Conservation (phyloP, 2,329 filamentous ascomycete genomes). For the Penicillium psychrosexuale region DNA sequence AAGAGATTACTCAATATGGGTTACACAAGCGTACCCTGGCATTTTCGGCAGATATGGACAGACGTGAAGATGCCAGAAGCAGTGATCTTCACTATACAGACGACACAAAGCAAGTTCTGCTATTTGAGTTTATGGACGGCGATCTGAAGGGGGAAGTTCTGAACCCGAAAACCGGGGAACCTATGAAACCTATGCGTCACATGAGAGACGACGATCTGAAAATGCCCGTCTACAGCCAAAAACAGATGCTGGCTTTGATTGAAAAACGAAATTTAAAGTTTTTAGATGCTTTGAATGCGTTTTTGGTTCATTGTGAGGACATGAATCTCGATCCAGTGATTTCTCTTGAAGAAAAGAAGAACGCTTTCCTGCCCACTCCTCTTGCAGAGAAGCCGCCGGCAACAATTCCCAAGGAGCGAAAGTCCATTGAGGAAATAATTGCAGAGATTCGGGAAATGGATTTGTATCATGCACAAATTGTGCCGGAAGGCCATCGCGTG, state of each 20-base stretch:
- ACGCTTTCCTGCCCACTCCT: conserved; percentile 61
- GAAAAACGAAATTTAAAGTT: conserved; percentile 88
- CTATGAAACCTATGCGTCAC: conserved; percentile 64
- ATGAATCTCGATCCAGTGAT: conserved; percentile 63
- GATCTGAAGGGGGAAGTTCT: conserved; percentile 79
- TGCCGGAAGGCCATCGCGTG: conserved; percentile 86
- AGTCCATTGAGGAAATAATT: conserved; percentile 78
- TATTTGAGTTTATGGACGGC: conserved; percentile 90
- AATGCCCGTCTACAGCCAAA: conserved; percentile 90
- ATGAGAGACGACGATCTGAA: conserved; percentile 76
- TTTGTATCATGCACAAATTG: conserved; percentile 91
- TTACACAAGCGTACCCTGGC: conserved; percentile 47
- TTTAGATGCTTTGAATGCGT: conserved; percentile 68
- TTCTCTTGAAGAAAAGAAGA: conserved; percentile 58
- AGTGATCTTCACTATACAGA: conserved; percentile 35
- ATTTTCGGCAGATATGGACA: conserved; percentile 16
- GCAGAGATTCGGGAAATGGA: conserved; percentile 74
- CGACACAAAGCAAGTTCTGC: conserved; percentile 63
- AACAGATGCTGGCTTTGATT: conserved; percentile 84
- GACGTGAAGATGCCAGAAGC: conserved; percentile 29
- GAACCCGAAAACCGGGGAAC: conserved; percentile 69
- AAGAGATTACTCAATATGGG: conserved; percentile 61
- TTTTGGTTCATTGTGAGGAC: conserved; percentile 70
- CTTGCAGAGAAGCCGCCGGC: conserved; percentile 55
- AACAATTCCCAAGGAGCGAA: conserved; percentile 74